phyloP scores from a whole-genome alignment of 768 basidiomycete genomes.

The Daedalea quercina region DNA sequence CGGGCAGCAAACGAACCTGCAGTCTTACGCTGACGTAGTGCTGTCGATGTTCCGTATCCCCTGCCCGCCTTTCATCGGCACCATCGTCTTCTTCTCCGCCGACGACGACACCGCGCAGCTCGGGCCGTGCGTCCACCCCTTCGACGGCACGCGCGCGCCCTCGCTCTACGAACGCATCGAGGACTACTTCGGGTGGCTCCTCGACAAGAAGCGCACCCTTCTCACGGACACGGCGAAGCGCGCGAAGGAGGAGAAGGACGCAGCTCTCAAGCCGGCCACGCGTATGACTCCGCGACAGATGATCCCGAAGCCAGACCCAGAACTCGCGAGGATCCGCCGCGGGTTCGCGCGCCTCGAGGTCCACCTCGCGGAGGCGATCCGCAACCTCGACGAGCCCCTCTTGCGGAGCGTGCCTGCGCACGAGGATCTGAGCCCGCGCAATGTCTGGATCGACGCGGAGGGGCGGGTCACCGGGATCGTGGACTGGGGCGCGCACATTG shows the following conservation, averaged over 20 bases:
- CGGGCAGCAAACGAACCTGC: neutral
- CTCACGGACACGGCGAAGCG: neutral
- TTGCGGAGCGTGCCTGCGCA: conserved; percentile 14
- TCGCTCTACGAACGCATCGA: neutral
- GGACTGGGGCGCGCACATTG: conserved; percentile 19
- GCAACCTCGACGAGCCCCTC: neutral
- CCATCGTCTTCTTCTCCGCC: neutral
- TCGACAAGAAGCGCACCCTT: neutral
- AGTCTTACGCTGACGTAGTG: neutral
- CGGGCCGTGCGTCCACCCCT: neutral
- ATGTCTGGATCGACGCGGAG: conserved; percentile 12
- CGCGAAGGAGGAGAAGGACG: neutral
- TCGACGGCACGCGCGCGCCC: neutral
- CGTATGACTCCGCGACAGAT: too few species aligned
- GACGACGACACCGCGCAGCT: neutral
- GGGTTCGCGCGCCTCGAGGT: neutral
- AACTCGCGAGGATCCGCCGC: neutral
- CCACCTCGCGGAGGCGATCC: neutral
- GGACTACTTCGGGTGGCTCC: neutral
- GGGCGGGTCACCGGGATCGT: conserved; percentile 14
- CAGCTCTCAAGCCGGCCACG: too few species aligned
- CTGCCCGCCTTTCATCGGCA: neutral
- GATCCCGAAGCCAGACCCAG: too few species aligned
- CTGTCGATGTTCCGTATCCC: neutral
- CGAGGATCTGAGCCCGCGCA: conserved; percentile 10